Evolutionary conservation across 192 early-diverging fungal species (phyloP).

Genomic region (Phlyctochytrium arcticum): DNA sequence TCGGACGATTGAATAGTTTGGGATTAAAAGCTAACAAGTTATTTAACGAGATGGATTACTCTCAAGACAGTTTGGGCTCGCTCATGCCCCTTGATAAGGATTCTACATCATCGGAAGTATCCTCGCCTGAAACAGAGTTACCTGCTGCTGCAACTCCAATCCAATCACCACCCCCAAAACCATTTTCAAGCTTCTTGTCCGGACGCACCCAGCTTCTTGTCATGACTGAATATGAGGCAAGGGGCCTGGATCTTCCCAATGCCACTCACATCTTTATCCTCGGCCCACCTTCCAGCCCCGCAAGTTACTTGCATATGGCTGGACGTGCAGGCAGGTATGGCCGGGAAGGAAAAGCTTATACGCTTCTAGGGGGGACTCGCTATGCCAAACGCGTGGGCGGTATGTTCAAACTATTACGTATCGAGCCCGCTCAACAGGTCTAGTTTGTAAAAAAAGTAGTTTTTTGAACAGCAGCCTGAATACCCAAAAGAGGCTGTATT

Average conservation of each 20-base stretch:
- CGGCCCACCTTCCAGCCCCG: slow-evolving; percentile 62
- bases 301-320: slow-evolving; percentile 83
- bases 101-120: neutral
- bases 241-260: slow-evolving; percentile 80
- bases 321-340: slow-evolving; percentile 82
- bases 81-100: neutral
- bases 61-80: neutral
- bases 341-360: slow-evolving; percentile 33
- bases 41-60: slow-evolving; percentile 23
- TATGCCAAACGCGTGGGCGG: slow-evolving; percentile 8
- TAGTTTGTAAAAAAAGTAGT: no score
- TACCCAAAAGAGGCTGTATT: neutral
- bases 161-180: neutral
- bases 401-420: slow-evolving; percentile 8
- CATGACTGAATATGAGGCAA: slow-evolving; percentile 61
- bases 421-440: slow-evolving; percentile 5
- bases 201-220: slow-evolving; percentile 2
- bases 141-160: neutral
- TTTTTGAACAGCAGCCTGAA: neutral
- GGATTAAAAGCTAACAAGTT: slow-evolving; percentile 36
- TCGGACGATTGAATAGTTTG: slow-evolving; percentile 18
- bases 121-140: neutral
- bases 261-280: slow-evolving; percentile 80
- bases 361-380: slow-evolving; percentile 13
- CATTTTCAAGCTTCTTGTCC: slow-evolving; percentile 11